phyloP scores from a whole-genome alignment of 73 alveolate species.

The Paramecium bursaria region DNA sequence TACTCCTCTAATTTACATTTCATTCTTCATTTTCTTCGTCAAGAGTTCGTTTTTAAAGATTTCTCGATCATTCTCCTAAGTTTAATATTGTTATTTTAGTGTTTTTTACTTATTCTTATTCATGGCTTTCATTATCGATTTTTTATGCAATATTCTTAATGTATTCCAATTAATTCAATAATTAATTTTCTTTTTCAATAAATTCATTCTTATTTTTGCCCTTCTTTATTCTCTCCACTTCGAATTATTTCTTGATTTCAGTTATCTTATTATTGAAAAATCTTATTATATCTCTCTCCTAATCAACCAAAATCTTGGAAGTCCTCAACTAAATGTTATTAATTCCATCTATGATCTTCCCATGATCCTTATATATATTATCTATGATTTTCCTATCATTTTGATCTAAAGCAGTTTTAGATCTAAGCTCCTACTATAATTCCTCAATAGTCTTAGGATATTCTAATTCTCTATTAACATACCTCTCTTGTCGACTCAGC shows the following conservation, averaged over 20 bases:
- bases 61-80: constrained; percentile 70
- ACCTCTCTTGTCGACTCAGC: constrained; percentile 78
- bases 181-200: constrained; percentile 66
- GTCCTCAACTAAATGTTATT: constrained; percentile 55
- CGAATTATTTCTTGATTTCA: constrained; percentile 69
- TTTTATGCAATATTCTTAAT: constrained; percentile 68
- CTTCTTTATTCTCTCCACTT: constrained; percentile 70
- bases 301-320: constrained; percentile 64
- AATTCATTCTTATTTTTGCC: constrained; percentile 69
- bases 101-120: constrained; percentile 63
- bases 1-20: constrained; percentile 56
- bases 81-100: constrained; percentile 60
- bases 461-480: constrained; percentile 85
- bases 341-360: constrained; percentile 60
- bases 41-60: constrained; percentile 64
- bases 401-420: constrained; percentile 63
- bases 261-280: constrained; percentile 65
- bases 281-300: constrained; percentile 68
- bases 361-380: constrained; percentile 53
- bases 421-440: constrained; percentile 70
- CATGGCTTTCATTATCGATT: constrained; percentile 68
- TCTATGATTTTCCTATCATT: constrained; percentile 67
- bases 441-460: constrained; percentile 83
- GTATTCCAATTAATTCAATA: constrained; percentile 67
- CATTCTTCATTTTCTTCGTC: constrained; percentile 70